Conservation (phyloP, 2,329 filamentous ascomycete species). For the Emergomyces pasteurianus region DNA sequence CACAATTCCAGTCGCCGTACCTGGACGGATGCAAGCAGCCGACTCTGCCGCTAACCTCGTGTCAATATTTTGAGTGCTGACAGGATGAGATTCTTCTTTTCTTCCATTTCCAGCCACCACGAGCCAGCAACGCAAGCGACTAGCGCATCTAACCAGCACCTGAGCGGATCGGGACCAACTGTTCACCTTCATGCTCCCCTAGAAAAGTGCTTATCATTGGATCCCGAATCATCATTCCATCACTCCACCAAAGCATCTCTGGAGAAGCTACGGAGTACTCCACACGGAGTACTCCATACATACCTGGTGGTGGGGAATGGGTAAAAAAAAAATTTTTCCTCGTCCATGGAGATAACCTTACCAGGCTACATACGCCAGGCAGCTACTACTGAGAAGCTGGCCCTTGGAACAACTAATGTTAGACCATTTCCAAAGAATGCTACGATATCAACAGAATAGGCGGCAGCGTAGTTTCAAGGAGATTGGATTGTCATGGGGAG, state of each 20-base stretch:
- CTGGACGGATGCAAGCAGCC: neutral
- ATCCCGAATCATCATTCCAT: neutral
- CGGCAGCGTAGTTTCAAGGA: neutral
- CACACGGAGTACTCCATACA: no score
- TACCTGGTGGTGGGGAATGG: neutral
- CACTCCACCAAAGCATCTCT: neutral
- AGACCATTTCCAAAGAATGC: neutral
- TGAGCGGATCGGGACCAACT: neutral
- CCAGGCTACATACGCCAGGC: neutral
- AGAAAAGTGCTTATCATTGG: neutral
- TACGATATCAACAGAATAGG: neutral
- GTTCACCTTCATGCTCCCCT: neutral
- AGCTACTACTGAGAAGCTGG: neutral
- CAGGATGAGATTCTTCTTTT: constrained; percentile 1
- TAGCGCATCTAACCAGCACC: neutral
- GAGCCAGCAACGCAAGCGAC: neutral
- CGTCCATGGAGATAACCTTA: neutral
- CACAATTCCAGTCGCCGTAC: neutral
- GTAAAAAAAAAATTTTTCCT: neutral
- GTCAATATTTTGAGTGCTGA: constrained; percentile 1
- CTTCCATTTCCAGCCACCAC: neutral
- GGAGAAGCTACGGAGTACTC: neutral
- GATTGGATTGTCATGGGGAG: neutral
- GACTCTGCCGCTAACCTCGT: neutral
- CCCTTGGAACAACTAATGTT: neutral